phyloP scores from a whole-genome alignment of 192 early-diverging fungal species.

The Powellomyces hirtus region DNA sequence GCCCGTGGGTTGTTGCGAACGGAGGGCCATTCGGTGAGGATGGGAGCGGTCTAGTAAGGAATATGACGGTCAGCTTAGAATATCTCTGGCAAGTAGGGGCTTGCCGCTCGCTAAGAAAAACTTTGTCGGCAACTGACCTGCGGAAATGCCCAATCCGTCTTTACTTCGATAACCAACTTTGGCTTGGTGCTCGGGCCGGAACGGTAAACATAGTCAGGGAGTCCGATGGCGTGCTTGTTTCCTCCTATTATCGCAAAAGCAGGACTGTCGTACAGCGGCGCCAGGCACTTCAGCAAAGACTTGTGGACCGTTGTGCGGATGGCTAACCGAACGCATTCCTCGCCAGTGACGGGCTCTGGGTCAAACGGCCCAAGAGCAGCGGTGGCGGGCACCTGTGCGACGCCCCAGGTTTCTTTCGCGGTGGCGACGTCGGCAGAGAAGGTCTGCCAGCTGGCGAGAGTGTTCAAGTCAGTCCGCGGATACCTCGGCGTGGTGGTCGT shows the following conservation, averaged over 20 bases:
- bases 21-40: neutral
- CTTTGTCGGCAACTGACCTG: neutral
- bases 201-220: neutral
- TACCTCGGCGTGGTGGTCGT: neutral
- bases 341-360: neutral
- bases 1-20: neutral
- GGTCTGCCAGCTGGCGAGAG: neutral
- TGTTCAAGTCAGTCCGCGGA: conserved; percentile 12
- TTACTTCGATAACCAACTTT: conserved; percentile 3
- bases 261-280: neutral
- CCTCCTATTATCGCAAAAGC: neutral
- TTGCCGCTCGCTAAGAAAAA: too few species aligned
- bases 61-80: neutral
- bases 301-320: neutral
- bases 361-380: neutral
- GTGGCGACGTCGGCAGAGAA: neutral
- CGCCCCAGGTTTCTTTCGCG: neutral
- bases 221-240: neutral
- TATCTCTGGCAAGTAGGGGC: neutral
- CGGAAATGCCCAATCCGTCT: conserved; percentile 13
- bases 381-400: neutral
- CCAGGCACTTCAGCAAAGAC: neutral
- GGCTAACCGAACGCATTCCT: neutral
- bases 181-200: neutral
- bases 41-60: neutral